Conservation (phyloP, 2,329 filamentous ascomycete genomes). For the Nemania sp. region DNA sequence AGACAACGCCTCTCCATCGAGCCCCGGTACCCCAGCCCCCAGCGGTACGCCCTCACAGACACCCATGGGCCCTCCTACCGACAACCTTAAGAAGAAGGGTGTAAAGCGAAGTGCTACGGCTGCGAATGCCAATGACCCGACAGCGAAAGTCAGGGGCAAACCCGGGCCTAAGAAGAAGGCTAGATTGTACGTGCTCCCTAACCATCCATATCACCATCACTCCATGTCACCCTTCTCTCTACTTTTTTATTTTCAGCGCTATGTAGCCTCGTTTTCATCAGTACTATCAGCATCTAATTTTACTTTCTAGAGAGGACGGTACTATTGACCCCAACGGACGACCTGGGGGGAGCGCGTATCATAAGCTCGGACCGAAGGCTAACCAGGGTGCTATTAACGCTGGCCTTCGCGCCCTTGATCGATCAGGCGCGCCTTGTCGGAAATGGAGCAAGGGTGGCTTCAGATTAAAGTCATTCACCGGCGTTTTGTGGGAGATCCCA, state of each 20-base stretch:
- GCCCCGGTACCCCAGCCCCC: conserved; percentile 68
- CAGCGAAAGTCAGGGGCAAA: conserved; percentile 81
- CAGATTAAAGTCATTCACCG: conserved; percentile 83
- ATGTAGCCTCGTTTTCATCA: not conserved
- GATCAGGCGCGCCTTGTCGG: conserved; percentile 90
- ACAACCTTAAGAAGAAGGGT: conserved; percentile 80
- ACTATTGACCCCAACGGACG: conserved; percentile 68
- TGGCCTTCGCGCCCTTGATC: conserved; percentile 91
- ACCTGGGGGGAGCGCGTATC: conserved; percentile 64
- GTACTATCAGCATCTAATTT: conserved; percentile 14
- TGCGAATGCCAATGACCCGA: conserved; percentile 67
- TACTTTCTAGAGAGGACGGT: conserved; percentile 66
- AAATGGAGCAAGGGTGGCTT: conserved; percentile 90
- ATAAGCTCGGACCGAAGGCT: conserved; percentile 95
- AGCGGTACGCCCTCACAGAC: conserved; percentile 67
- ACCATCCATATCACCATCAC: not conserved
- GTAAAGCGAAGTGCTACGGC: conserved; percentile 75
- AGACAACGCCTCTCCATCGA: conserved; percentile 71
- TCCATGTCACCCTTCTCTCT: not conserved
- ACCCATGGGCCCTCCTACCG: conserved; percentile 70
- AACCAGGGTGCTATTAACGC: conserved; percentile 98
- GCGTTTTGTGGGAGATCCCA: conserved; percentile 44
- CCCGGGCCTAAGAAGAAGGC: conserved; percentile 98
- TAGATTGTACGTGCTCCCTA: conserved; percentile 78
- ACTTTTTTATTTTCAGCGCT: not conserved